Evolutionary conservation across 1,284 basidiomycete species (phyloP), one percentile per base, ranked within the genome.

Genomic region (Xerocomus subilludens): DNA sequence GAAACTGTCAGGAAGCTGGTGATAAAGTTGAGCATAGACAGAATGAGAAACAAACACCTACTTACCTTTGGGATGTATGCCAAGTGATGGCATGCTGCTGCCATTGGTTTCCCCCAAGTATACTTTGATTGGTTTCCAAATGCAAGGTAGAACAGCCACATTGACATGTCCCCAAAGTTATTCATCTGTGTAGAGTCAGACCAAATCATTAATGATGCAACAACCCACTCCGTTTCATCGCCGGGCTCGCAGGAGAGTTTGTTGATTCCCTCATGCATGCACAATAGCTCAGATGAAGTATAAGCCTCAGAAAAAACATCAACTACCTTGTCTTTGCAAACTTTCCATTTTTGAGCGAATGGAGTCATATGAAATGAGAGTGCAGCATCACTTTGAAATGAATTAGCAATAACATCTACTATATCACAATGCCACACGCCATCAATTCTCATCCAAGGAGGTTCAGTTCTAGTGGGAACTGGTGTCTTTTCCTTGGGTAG

Each of bases 121-220:
- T 70, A 64, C 25, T 70, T 70, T 10, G 62, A 70, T 20, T 70
- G 69, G 27, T 64, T 70, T 6, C 47, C 30, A 18, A 70, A 58
- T 35, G 32, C 33, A 20, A 58, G 20, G 32, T 58, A 58, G 23
- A 35, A 58, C 2, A 18, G 56, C 56, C 56, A 58, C 56, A 58
- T 58, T 35, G 56, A 59, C 25, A 36, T 59, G 21, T 64, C 20
- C 16, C 45, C 32, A 32, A 64, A 64, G 11, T 47, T 16, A 5
- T 14, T 47, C 30, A 64, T 20, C 20, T 64, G 62, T 10, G 30
- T 64, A 11, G 62, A 47, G 25, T 64, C 14, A 21, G 62, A 64
- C 62, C 62, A 64, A 7, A 64, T 14, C 62, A 64, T 64, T 10
- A 64, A 7, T 16, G 62, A 49, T 33, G 45, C 62, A 64, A 64